Evolutionary conservation across 495 filamentous ascomycete genomes (phyloP).

Genomic region (Lophiotrema nucula): DNA sequence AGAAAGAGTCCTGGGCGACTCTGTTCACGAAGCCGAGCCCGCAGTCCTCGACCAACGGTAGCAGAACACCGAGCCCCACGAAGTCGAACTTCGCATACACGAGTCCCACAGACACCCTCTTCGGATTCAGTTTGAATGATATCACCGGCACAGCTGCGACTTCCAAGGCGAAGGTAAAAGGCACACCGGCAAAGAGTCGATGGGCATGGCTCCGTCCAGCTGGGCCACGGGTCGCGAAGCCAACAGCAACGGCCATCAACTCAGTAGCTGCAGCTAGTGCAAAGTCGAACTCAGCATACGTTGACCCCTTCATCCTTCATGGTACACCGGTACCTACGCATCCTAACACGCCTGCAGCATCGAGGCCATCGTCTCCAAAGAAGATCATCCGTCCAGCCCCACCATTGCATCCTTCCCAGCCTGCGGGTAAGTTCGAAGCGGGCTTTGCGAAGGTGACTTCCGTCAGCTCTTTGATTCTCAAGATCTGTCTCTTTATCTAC

Average conservation of each 20-base stretch:
- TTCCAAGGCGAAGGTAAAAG: neutral
- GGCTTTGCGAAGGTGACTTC: slow-evolving; percentile 13
- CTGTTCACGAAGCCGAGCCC: neutral
- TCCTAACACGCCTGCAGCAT: slow-evolving; percentile 7
- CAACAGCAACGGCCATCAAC: neutral
- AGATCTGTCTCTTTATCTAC: slow-evolving; percentile 27
- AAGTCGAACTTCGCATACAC: slow-evolving; percentile 5
- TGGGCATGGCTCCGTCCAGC: slow-evolving; percentile 25
- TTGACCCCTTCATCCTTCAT: slow-evolving; percentile 22
- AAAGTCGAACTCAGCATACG: neutral
- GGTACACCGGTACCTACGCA: slow-evolving; percentile 2
- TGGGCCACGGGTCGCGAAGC: slow-evolving; percentile 7
- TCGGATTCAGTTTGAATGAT: neutral
- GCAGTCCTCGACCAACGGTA: neutral
- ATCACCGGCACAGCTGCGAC: slow-evolving; percentile 2
- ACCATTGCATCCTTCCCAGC: neutral
- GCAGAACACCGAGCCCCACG: slow-evolving; percentile 10
- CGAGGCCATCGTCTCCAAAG: slow-evolving; percentile 8
- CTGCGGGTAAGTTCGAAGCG: slow-evolving; percentile 1
- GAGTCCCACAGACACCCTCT: neutral
- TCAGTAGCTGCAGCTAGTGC: neutral
- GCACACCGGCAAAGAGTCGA: neutral
- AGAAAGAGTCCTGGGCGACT: slow-evolving; percentile 20
- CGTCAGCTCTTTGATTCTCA: slow-evolving; percentile 10
- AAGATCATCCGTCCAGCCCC: slow-evolving; percentile 2